Evolutionary conservation across 2,329 filamentous ascomycete genomes (phyloP).

Genomic region (Trichophyton mentagrophytes): DNA sequence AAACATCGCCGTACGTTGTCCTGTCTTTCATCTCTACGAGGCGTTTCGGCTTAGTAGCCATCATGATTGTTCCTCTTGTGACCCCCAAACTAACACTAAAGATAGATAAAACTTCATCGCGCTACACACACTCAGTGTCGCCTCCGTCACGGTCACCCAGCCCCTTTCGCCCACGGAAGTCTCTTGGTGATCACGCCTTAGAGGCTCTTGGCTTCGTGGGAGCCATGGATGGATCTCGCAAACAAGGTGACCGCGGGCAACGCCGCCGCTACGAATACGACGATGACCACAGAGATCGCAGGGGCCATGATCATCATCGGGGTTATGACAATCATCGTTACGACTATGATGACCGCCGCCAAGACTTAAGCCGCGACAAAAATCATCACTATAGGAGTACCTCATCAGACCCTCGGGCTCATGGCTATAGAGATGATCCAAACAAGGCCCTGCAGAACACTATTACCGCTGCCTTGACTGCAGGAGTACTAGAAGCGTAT

Average conservation of each 20-base stretch:
- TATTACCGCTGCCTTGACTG: slow-evolving; percentile 78
- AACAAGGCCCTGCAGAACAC: slow-evolving; percentile 63
- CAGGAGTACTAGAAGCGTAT: slow-evolving; percentile 85
- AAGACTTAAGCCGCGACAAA: neutral
- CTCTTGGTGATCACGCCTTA: slow-evolving; percentile 38
- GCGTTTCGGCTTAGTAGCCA: neutral
- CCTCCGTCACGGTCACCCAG: slow-evolving; percentile 29
- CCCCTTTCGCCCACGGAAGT: slow-evolving; percentile 29
- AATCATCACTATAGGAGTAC: slow-evolving; percentile 29
- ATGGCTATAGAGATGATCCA: slow-evolving; percentile 42
- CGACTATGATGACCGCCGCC: neutral
- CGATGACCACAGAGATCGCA: slow-evolving; percentile 22
- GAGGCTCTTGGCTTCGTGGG: slow-evolving; percentile 49
- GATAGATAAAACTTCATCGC: slow-evolving; percentile 20
- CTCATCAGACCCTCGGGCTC: slow-evolving; percentile 32
- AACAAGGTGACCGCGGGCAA: slow-evolving; percentile 49
- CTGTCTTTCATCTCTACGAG: neutral
- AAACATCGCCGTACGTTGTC: neutral
- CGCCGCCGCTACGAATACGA: slow-evolving; percentile 18
- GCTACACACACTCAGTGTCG: slow-evolving; percentile 17
- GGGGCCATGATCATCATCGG: slow-evolving; percentile 20
- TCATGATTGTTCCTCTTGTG: neutral
- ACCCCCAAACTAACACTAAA: neutral
- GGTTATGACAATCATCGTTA: slow-evolving; percentile 16
- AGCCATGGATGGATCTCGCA: slow-evolving; percentile 39